Evolutionary conservation across 129 eudicot genomes (phyloP).

Genomic region (Calendula officinalis): DNA sequence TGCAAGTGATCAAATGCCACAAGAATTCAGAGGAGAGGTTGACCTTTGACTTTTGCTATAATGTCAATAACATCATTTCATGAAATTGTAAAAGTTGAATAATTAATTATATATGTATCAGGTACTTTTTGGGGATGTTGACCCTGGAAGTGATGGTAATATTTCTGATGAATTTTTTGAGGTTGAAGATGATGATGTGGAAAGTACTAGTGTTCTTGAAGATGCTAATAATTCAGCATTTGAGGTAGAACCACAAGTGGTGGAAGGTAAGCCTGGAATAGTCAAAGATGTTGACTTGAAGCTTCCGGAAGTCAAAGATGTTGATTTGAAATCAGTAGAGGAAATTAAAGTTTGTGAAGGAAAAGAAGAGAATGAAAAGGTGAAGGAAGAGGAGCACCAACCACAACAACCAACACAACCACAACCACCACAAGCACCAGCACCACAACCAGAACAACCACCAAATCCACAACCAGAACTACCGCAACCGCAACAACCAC

Average conservation of each 20-base stretch:
- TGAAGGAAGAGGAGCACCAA: conserved; percentile 25
- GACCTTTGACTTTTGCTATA: background rate
- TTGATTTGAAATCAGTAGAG: conserved; percentile 12
- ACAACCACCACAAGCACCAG: background rate
- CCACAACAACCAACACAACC: conserved; percentile 17
- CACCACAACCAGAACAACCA: no score
- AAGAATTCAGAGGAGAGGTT: conserved; percentile 91
- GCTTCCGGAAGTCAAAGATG: background rate
- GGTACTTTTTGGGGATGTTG: conserved; percentile 93
- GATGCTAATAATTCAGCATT: conserved; percentile 23
- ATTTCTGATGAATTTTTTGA: conserved; percentile 91
- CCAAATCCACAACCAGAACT: no score
- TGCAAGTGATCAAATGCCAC: conserved; percentile 63
- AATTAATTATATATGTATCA: conserved; percentile 26
- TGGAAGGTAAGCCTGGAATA: background rate
- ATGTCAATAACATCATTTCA: conserved; percentile 13
- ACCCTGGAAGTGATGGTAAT: conserved; percentile 57
- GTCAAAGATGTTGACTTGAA: conserved; percentile 10
- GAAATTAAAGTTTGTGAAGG: conserved; percentile 33
- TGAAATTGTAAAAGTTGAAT: conserved; percentile 23
- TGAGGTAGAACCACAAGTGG: conserved; percentile 40
- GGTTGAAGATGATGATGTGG: conserved; percentile 70
- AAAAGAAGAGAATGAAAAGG: background rate
- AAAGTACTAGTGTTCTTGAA: conserved; percentile 32
- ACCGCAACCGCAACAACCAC: no score